Evolutionary conservation across 257 asterid genomes (phyloP).

Genomic region (Solanum virginianum): DNA sequence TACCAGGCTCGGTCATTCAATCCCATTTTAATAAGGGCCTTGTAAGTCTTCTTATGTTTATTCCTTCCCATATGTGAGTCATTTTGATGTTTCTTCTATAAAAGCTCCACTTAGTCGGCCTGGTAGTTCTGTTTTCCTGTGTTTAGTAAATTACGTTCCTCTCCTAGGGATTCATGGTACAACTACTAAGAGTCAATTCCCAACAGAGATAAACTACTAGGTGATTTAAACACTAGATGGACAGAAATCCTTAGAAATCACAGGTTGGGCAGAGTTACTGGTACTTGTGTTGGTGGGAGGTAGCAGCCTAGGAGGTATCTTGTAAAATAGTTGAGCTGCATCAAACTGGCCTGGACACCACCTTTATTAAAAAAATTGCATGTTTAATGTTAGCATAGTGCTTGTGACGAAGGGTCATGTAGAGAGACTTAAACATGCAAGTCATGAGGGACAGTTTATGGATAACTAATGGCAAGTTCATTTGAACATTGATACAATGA

Average conservation of each 20-base stretch:
- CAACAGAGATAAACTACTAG: background rate
- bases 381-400: background rate
- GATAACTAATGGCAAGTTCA: background rate
- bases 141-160: background rate
- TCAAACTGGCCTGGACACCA: background rate
- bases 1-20: slow-evolving; percentile 48
- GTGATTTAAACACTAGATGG: background rate
- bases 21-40: slow-evolving; percentile 73
- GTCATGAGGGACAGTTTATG: background rate
- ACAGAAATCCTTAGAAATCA: background rate
- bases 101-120: background rate
- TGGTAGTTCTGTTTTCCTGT: background rate
- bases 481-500: background rate
- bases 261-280: background rate
- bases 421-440: background rate
- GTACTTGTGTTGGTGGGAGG: background rate
- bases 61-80: background rate
- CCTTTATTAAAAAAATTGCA: background rate
- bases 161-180: background rate
- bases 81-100: background rate
- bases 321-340: background rate
- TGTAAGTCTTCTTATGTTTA: slow-evolving; percentile 21
- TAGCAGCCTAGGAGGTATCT: background rate
- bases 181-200: background rate
- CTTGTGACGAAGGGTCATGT: background rate